A percentile compares a stretch with the other conserved stretches of the same genome.
Conservation (phyloP, 148 eudicot genomes). For the Beta vulgaris region DNA sequence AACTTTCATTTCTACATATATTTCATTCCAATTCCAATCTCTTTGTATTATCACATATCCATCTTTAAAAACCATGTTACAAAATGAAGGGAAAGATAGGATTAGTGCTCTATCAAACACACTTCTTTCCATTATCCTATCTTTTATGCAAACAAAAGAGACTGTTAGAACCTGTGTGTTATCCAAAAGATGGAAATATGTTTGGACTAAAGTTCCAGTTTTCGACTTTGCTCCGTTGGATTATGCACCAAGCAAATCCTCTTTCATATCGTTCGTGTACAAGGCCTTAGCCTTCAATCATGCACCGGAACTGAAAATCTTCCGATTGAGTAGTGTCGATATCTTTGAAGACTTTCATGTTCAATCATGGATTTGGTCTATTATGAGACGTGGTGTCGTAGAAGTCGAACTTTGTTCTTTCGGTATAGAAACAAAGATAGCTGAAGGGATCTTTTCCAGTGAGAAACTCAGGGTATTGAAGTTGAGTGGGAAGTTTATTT, state of each 20-base stretch:
- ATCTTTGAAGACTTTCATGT: neutral
- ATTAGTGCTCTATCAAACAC: neutral
- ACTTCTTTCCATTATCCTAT: neutral
- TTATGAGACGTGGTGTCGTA: neutral
- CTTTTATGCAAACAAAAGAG: neutral
- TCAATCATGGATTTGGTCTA: neutral
- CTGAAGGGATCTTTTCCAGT: neutral
- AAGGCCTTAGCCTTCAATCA: neutral
- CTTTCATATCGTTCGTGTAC: constrained; percentile 5
- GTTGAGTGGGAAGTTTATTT: neutral
- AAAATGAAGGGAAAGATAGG: neutral
- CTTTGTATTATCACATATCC: too few relatives aligned
- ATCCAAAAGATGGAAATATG: neutral
- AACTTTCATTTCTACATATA: too few relatives aligned
- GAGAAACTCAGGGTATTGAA: neutral
- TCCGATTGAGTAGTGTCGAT: neutral
- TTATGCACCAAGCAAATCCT: neutral
- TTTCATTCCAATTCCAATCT: too few relatives aligned
- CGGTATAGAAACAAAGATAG: neutral
- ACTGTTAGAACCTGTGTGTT: neutral
- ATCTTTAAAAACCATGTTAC: neutral
- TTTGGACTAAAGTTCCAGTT: neutral
- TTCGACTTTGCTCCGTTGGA: neutral
- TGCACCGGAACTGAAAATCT: neutral
- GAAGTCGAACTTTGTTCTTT: neutral